phyloP scores from a whole-genome alignment of 2,329 filamentous ascomycete genomes.

The Cercospora beticola region DNA sequence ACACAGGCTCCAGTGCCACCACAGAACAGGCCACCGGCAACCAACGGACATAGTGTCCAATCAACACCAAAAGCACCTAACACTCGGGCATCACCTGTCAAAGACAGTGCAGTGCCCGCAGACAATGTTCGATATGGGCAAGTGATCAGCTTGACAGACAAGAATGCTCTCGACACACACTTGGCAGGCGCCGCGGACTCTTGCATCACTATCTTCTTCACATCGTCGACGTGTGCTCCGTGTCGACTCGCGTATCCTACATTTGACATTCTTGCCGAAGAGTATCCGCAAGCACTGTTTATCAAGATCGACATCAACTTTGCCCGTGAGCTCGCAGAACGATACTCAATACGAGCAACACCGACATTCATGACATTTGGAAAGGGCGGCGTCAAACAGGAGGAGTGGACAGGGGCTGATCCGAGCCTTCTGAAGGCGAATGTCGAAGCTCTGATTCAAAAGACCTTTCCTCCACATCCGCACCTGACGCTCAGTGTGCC shows the following conservation, averaged over 20 bases:
- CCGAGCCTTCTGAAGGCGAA: slow-evolving; percentile 66
- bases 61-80: background rate
- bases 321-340: slow-evolving; percentile 59
- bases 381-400: slow-evolving; percentile 66
- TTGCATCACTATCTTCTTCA: slow-evolving; percentile 87
- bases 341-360: slow-evolving; percentile 71
- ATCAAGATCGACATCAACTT: slow-evolving; percentile 79
- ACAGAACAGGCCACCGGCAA: slow-evolving; percentile 28
- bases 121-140: slow-evolving; percentile 38
- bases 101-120: background rate
- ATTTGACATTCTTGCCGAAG: slow-evolving; percentile 76
- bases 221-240: slow-evolving; percentile 79
- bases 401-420: slow-evolving; percentile 79
- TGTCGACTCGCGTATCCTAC: slow-evolving; percentile 81
- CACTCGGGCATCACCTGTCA: background rate
- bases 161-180: slow-evolving; percentile 60
- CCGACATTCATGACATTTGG: slow-evolving; percentile 88
- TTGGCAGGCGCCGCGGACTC: slow-evolving; percentile 62
- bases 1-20: slow-evolving; percentile 57
- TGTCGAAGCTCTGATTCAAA: slow-evolving; percentile 70
- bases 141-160: slow-evolving; percentile 62
- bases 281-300: slow-evolving; percentile 67
- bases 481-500: slow-evolving; percentile 72
- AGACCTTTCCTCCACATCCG: slow-evolving; percentile 72
- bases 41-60: slow-evolving; percentile 7